phyloP scores from a whole-genome alignment of 176 grass and related monocot genomes.

The Rhynchospora tenuis region DNA sequence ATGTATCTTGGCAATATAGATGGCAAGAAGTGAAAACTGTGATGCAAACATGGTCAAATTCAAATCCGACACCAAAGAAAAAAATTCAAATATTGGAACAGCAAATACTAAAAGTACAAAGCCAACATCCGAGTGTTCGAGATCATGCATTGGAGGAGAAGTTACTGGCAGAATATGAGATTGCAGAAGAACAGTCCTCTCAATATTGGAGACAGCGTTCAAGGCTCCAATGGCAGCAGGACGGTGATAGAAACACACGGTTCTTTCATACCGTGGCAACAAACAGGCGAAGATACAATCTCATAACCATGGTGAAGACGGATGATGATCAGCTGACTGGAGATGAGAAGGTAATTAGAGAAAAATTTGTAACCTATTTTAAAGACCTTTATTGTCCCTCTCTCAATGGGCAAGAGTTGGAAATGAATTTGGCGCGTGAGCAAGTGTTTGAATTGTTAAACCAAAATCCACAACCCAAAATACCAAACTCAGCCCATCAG shows the following conservation, averaged over 20 bases:
- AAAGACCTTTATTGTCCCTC: background rate
- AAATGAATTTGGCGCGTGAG: background rate
- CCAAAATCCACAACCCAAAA: background rate
- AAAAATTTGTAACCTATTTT: background rate
- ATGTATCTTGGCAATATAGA: too few species aligned
- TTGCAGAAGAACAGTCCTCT: background rate
- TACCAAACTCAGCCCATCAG: background rate
- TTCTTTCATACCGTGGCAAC: too few species aligned
- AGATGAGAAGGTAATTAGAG: background rate
- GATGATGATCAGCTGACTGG: too few species aligned
- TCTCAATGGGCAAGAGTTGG: too few species aligned
- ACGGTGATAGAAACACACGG: too few species aligned
- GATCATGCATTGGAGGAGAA: background rate
- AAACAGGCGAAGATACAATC: too few species aligned
- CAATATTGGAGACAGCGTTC: too few species aligned
- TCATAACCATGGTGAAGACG: too few species aligned
- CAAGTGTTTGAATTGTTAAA: background rate
- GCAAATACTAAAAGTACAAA: background rate
- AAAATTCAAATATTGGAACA: background rate
- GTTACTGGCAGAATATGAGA: background rate
- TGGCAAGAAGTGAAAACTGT: too few species aligned
- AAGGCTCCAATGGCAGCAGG: too few species aligned
- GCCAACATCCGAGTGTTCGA: background rate
- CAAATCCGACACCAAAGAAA: background rate
- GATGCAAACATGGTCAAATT: too few species aligned